These are phyloP conservation scores for Eutypa lata DNA, from an alignment of 2,329 filamentous ascomycete genomes.

Conservation along the genomic window DNA sequence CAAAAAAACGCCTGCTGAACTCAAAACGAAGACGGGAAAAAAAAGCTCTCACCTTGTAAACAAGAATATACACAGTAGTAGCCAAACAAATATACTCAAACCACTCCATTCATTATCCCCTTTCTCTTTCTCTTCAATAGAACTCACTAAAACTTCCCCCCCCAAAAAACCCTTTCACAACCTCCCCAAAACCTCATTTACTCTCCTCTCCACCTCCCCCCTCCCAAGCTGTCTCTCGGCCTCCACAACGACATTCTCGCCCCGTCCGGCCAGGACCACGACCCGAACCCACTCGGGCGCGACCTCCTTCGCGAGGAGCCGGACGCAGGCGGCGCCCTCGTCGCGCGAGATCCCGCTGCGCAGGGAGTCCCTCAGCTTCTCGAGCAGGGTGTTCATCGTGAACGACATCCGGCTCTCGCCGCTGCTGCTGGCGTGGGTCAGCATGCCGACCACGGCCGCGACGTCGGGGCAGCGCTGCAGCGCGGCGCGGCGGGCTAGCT, in stretches of 20 bases:
- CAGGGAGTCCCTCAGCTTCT: constrained; percentile 67
- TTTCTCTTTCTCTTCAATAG: too few relatives aligned
- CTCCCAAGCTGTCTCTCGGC: constrained; percentile 33
- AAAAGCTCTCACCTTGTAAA: too few relatives aligned
- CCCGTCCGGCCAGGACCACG: constrained; percentile 45
- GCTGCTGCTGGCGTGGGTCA: constrained; percentile 46
- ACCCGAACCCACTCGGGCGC: constrained; percentile 56
- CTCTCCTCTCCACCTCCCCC: constrained; percentile 29
- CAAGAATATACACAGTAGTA: too few relatives aligned
- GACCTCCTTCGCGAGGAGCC: constrained; percentile 51
- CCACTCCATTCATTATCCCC: too few relatives aligned
- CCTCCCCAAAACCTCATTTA: constrained; percentile 12
- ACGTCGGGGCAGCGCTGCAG: constrained; percentile 68
- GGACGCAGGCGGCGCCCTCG: constrained; percentile 48
- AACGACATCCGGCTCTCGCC: constrained; percentile 58
- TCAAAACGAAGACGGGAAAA: constrained; percentile 8
- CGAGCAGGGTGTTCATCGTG: constrained; percentile 58
- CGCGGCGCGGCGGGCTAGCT: constrained; percentile 61
- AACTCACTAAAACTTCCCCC: background rate
- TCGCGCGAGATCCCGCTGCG: constrained; percentile 51
- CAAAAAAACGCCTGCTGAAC: constrained; percentile 1
- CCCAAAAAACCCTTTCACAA: background rate
- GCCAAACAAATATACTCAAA: too few relatives aligned
- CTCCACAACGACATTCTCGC: constrained; percentile 57
- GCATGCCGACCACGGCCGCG: constrained; percentile 63